Evolutionary conservation across 108 stramenopile species (phyloP).

Genomic region (Schizochytrium sp.): DNA sequence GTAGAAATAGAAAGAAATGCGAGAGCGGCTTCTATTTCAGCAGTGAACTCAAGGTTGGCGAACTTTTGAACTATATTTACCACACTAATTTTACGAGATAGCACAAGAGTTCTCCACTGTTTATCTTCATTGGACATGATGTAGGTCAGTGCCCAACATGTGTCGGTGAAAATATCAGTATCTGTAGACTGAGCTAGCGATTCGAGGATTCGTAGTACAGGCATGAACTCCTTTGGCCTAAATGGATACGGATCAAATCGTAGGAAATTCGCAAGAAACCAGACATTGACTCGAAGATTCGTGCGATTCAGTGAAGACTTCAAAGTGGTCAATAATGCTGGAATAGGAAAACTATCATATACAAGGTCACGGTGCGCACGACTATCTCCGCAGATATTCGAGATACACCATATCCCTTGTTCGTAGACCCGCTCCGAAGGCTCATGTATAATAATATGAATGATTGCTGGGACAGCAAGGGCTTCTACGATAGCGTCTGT

Average conservation of each 20-base stretch:
- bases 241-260: constrained; percentile 28
- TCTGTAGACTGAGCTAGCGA: neutral
- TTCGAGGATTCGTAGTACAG: neutral
- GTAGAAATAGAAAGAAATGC: too few species aligned
- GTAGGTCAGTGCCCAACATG: constrained; percentile 10
- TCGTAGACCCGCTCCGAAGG: constrained; percentile 17
- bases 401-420: constrained; percentile 14
- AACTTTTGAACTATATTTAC: neutral
- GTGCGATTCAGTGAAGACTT: neutral
- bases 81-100: neutral
- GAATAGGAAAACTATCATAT: neutral
- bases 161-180: neutral
- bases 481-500: neutral
- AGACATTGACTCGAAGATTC: neutral
- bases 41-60: too few species aligned
- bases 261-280: constrained; percentile 21
- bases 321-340: neutral
- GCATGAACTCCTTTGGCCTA: neutral
- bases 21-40: too few species aligned
- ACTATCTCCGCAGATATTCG: constrained; percentile 24
- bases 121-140: neutral
- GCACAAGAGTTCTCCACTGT: neutral
- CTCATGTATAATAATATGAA: neutral
- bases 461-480: neutral
- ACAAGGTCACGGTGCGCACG: neutral